A percentile compares a stretch with the other conserved stretches of the same genome.
Conservation (phyloP, 73 alveolate genomes). For the Paramecium pentaurelia region DNA sequence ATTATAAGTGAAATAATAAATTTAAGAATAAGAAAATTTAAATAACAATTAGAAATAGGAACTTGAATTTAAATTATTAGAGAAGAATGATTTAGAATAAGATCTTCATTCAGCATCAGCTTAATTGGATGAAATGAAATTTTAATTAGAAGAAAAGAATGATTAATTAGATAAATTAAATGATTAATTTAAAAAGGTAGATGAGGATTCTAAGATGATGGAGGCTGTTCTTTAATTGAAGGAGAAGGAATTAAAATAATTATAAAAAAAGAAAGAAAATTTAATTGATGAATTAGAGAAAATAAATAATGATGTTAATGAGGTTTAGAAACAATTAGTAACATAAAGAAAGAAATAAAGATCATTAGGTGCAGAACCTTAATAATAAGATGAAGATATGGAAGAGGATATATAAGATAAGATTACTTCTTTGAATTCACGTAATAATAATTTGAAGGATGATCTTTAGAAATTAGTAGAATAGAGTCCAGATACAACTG, state of each 20-base stretch:
- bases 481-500: neutral
- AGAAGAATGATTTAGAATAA: neutral
- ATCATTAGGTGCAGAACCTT: neutral
- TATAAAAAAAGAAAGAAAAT: neutral
- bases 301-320: neutral
- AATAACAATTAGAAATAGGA: neutral
- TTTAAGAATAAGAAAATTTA: neutral
- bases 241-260: neutral
- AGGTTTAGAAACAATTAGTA: neutral
- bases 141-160: neutral
- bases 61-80: neutral
- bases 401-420: neutral
- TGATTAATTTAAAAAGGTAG: constrained; percentile 21
- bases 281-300: neutral
- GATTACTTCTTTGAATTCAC: neutral
- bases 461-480: constrained; percentile 11
- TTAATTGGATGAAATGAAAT: neutral
- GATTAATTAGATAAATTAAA: neutral
- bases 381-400: neutral
- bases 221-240: constrained; percentile 16
- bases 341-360: neutral
- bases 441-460: neutral
- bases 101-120: constrained; percentile 4
- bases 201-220: constrained; percentile 21
- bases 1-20: neutral